phyloP scores from a whole-genome alignment of 192 early-diverging fungal species.

The Dissophora ornata region DNA sequence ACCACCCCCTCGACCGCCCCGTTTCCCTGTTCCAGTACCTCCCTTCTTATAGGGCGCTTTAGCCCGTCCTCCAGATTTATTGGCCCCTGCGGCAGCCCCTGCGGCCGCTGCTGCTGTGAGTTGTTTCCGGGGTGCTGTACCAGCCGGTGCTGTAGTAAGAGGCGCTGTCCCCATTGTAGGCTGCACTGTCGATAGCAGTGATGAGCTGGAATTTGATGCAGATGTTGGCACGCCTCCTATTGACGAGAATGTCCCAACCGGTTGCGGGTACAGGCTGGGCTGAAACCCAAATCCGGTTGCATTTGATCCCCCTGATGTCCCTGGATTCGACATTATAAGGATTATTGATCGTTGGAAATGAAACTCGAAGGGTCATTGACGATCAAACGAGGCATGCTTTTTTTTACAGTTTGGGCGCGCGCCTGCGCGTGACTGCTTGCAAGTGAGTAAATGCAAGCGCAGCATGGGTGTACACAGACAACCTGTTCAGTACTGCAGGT shows the following conservation, averaged over 20 bases:
- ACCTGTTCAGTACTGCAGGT: too few species aligned
- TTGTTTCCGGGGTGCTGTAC: conserved; percentile 40
- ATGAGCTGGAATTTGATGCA: not conserved
- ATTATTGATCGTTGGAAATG: too few species aligned
- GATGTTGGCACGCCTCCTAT: conserved; percentile 3
- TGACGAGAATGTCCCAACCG: conserved; percentile 20
- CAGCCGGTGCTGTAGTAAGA: conserved; percentile 22
- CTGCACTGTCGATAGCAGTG: conserved; percentile 23
- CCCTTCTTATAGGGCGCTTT: conserved; percentile 29
- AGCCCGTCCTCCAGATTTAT: conserved; percentile 24
- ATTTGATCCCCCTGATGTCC: conserved; percentile 8
- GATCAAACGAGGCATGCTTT: too few species aligned
- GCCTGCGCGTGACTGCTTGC: too few species aligned
- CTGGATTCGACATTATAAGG: conserved; percentile 40
- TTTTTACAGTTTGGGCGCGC: too few species aligned
- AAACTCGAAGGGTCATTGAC: too few species aligned
- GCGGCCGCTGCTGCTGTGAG: conserved; percentile 44
- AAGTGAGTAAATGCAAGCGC: too few species aligned
- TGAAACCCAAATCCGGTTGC: too few species aligned
- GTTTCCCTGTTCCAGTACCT: not conserved
- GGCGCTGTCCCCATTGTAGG: conserved; percentile 13
- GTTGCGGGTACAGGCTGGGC: conserved; percentile 7
- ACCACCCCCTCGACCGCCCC: conserved; percentile 16
- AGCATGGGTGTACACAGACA: too few species aligned
- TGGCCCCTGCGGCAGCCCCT: conserved; percentile 26